phyloP scores from a whole-genome alignment of 2,329 filamentous ascomycete genomes.

The Cladosporium halotolerans region DNA sequence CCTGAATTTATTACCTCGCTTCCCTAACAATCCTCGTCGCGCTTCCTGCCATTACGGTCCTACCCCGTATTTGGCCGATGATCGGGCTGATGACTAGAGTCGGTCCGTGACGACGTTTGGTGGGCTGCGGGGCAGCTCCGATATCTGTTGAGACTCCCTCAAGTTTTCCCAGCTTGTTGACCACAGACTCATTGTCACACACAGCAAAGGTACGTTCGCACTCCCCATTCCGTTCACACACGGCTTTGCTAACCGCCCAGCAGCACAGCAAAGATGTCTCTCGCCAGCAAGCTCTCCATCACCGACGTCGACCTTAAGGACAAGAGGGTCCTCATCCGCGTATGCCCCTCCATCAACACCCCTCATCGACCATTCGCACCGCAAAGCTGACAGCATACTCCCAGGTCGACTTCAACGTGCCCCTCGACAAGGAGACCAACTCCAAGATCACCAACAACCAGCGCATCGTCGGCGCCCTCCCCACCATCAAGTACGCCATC shows the following conservation, averaged over 20 bases:
- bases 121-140: background rate
- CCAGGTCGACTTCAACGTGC: conserved; percentile 99
- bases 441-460: conserved; percentile 91
- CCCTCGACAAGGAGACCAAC: conserved; percentile 77
- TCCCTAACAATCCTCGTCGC: conserved; percentile 4
- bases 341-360: conserved; percentile 32
- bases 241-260: background rate
- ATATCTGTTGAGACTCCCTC: background rate
- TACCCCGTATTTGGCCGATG: conserved; percentile 5
- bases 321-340: conserved; percentile 96
- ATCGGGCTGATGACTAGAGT: background rate
- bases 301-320: conserved; percentile 93
- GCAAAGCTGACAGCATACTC: conserved; percentile 2
- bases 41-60: conserved; percentile 2
- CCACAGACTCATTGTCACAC: conserved; percentile 2
- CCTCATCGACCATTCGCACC: background rate
- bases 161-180: background rate
- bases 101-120: background rate
- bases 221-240: too few relatives aligned
- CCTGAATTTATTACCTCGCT: background rate
- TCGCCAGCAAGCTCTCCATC: conserved; percentile 96
- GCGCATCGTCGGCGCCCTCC: conserved; percentile 82
- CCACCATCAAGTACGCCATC: conserved; percentile 36
- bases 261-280: conserved; percentile 65
- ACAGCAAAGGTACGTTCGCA: background rate